A percentile compares a stretch with the other conserved stretches of the same genome.
Evolutionary conservation across 2,329 filamentous ascomycete species (phyloP).

Genomic region (Hymenoscyphus repandus): DNA sequence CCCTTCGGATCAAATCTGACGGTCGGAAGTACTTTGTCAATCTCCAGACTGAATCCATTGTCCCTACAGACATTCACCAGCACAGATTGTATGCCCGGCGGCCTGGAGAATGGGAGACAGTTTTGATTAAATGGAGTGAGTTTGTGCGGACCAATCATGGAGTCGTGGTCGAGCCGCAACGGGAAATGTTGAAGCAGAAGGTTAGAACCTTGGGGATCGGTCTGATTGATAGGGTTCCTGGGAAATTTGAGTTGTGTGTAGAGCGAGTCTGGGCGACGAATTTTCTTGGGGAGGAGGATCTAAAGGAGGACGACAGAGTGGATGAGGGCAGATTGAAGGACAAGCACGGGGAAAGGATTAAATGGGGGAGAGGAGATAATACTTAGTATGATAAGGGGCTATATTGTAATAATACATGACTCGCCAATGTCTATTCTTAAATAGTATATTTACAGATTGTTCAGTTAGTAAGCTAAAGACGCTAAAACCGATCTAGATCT

Average conservation of each 20-base stretch:
- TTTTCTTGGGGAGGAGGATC: constrained; percentile 19
- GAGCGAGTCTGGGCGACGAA: constrained; percentile 92
- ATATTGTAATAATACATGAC: no score
- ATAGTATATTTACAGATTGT: no score
- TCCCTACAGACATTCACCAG: constrained; percentile 93
- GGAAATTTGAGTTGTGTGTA: constrained; percentile 81
- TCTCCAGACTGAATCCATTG: constrained; percentile 88
- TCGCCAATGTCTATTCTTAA: no score
- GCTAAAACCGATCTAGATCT: no score
- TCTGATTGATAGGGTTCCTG: constrained; percentile 81
- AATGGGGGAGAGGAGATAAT: constrained; percentile 34
- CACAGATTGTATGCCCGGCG: constrained; percentile 77
- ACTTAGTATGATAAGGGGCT: not conserved
- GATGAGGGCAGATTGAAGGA: constrained; percentile 36
- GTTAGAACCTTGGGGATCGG: constrained; percentile 82
- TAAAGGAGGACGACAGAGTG: constrained; percentile 25
- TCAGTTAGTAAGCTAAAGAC: no score
- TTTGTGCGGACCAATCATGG: constrained; percentile 96
- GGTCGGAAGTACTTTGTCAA: constrained; percentile 92
- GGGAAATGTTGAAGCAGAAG: constrained; percentile 80
- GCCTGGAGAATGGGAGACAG: constrained; percentile 88
- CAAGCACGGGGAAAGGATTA: constrained; percentile 39
- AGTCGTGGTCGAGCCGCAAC: constrained; percentile 86
- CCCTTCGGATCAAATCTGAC: constrained; percentile 83
- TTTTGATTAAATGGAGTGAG: constrained; percentile 84